phyloP scores from a whole-genome alignment of 768 basidiomycete species.

The Trametes punicea region DNA sequence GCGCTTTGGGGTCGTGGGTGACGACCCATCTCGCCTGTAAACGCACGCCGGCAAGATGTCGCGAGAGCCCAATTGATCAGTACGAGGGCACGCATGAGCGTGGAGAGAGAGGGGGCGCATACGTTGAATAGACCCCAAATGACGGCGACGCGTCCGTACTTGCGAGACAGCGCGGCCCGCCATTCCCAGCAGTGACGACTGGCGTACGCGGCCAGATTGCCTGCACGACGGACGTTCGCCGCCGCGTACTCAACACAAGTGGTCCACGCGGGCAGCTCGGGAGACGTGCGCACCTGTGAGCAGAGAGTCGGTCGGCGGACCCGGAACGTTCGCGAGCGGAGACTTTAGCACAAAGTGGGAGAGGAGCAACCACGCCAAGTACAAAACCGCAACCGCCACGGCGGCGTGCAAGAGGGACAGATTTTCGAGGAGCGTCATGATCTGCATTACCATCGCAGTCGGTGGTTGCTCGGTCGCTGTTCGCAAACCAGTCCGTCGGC shows the following conservation, averaged over 20 bases:
- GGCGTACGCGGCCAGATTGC: background rate
- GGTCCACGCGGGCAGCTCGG: no score
- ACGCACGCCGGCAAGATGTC: background rate
- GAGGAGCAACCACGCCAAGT: slow-evolving; percentile 1
- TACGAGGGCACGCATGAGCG: background rate
- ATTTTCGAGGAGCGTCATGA: slow-evolving; percentile 11
- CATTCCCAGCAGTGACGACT: slow-evolving; percentile 35
- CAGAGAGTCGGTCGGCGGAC: slow-evolving; percentile 6
- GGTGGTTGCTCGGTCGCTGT: background rate
- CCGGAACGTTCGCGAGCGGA: slow-evolving; percentile 14
- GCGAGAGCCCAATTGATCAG: no score
- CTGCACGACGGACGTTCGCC: no score
- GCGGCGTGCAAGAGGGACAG: slow-evolving; percentile 3
- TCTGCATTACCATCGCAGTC: background rate
- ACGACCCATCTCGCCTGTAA: slow-evolving; percentile 33
- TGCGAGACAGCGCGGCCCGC: slow-evolving; percentile 32
- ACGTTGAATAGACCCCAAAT: slow-evolving; percentile 38
- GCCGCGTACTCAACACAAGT: no score
- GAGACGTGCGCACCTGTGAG: slow-evolving; percentile 7
- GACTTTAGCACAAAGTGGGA: slow-evolving; percentile 6
- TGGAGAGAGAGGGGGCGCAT: background rate
- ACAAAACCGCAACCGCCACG: background rate
- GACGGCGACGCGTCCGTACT: slow-evolving; percentile 33
- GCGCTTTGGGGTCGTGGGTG: slow-evolving; percentile 42
- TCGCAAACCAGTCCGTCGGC: no score